A percentile compares a stretch with the other conserved stretches of the same genome.
Conservation (phyloP, 2,329 filamentous ascomycete genomes). For the Pyrenochaeta sp. region DNA sequence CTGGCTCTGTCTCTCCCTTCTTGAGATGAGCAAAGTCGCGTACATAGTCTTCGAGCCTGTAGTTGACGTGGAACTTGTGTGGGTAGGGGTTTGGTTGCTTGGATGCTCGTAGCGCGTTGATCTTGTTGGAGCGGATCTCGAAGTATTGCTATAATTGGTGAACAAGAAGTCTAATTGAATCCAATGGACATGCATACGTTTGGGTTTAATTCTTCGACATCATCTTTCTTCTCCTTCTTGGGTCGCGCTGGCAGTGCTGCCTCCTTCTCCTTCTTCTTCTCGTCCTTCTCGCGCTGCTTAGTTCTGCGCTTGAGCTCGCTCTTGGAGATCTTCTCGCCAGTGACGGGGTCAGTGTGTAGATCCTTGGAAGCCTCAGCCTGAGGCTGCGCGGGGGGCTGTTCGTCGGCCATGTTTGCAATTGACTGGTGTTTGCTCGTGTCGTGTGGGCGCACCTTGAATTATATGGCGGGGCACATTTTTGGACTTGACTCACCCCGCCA, state of each 20-base stretch:
- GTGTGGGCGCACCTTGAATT: slow-evolving; percentile 26
- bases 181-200: slow-evolving; percentile 63
- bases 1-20: slow-evolving; percentile 84
- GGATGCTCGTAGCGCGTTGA: slow-evolving; percentile 78
- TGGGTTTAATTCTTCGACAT: slow-evolving; percentile 76
- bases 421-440: slow-evolving; percentile 18
- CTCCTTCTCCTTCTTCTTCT: slow-evolving; percentile 84
- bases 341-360: slow-evolving; percentile 89
- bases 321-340: slow-evolving; percentile 78
- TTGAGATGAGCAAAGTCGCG: slow-evolving; percentile 81
- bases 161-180: slow-evolving; percentile 7
- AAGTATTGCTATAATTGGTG: slow-evolving; percentile 77
- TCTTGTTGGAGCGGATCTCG: slow-evolving; percentile 86
- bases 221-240: slow-evolving; percentile 66
- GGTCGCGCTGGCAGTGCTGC: slow-evolving; percentile 70
- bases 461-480: slow-evolving; percentile 29
- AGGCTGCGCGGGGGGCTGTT: slow-evolving; percentile 35
- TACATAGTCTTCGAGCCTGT: slow-evolving; percentile 81
- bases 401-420: slow-evolving; percentile 43
- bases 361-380: slow-evolving; percentile 58
- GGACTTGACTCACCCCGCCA: slow-evolving; percentile 26
- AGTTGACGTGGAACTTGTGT: slow-evolving; percentile 90
- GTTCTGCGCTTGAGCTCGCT: slow-evolving; percentile 84
- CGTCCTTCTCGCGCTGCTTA: slow-evolving; percentile 92
- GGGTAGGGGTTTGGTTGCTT: slow-evolving; percentile 83